These are phyloP conservation scores for Coccinonectria pachysandricola DNA, from an alignment of 2,329 filamentous ascomycete genomes.

Conservation along the genomic window DNA sequence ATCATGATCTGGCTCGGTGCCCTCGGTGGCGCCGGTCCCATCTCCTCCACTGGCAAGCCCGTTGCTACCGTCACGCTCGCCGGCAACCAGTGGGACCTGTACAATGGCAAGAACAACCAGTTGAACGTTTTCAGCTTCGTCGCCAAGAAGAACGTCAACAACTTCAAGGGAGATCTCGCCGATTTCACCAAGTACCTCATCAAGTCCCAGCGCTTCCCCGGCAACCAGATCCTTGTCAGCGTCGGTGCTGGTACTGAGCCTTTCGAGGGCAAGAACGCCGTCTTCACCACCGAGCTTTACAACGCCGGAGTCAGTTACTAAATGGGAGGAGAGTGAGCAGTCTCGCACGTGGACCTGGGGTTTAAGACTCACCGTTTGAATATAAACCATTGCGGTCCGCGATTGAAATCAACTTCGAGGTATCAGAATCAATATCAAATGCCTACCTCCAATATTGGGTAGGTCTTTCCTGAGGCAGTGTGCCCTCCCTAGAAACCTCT, in stretches of 20 bases:
- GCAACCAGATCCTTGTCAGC: slow-evolving; percentile 12
- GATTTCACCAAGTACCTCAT: slow-evolving; percentile 48
- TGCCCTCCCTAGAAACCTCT: slow-evolving; percentile 18
- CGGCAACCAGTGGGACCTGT: slow-evolving; percentile 47
- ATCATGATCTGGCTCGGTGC: slow-evolving; percentile 56
- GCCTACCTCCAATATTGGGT: slow-evolving; percentile 7
- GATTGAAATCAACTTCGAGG: too few relatives aligned
- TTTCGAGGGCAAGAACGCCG: slow-evolving; percentile 40
- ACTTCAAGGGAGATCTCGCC: slow-evolving; percentile 46
- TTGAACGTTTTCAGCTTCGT: slow-evolving; percentile 51
- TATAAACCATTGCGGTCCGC: too few relatives aligned
- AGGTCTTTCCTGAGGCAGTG: slow-evolving; percentile 7
- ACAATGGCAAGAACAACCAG: slow-evolving; percentile 47
- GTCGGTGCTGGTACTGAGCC: slow-evolving; percentile 41
- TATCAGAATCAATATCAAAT: too few relatives aligned
- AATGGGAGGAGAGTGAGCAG: too few relatives aligned
- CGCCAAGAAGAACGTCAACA: slow-evolving; percentile 30
- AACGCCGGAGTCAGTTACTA: too few relatives aligned
- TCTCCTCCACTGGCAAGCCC: slow-evolving; percentile 18
- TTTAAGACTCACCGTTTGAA: too few relatives aligned
- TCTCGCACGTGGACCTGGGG: too few relatives aligned
- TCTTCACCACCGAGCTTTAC: background rate
- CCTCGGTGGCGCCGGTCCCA: slow-evolving; percentile 48
- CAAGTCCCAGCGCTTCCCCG: slow-evolving; percentile 29
- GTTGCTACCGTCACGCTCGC: slow-evolving; percentile 37